Conservation (phyloP, 106 monocot genomes). For the Dioscorea zingiberensis region DNA sequence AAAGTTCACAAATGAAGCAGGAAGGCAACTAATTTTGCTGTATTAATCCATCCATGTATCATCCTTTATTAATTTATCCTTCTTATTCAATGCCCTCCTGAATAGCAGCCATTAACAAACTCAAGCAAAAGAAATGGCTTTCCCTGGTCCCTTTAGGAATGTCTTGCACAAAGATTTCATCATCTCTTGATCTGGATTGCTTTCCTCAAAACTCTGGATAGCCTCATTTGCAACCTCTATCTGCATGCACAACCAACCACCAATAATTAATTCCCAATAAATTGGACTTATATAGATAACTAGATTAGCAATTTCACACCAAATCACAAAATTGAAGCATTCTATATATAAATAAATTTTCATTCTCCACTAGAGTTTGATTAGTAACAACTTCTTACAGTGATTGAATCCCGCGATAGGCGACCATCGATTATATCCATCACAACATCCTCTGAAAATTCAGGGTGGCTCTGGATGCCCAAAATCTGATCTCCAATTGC, state of each 20-base stretch:
- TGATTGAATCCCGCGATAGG: slow-evolving; percentile 4
- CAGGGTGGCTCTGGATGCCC: slow-evolving; percentile 32
- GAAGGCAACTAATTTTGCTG: no score
- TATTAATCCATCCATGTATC: no score
- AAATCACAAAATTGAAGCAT: no score
- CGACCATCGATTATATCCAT: slow-evolving; percentile 17
- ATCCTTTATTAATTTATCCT: no score
- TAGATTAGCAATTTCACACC: no score
- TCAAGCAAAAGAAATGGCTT: not conserved
- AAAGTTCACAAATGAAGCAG: no score
- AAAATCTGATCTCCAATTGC: slow-evolving; percentile 23
- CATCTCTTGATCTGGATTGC: slow-evolving; percentile 4
- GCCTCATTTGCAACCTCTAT: slow-evolving; percentile 18
- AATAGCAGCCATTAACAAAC: no score
- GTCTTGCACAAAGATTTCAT: slow-evolving; percentile 17
- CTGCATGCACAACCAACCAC: not conserved
- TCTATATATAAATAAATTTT: no score
- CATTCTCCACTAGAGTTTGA: not conserved
- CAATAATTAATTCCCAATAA: no score
- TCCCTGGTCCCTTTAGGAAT: slow-evolving; percentile 16
- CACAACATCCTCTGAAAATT: slow-evolving; percentile 30
- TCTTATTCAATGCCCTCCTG: no score
- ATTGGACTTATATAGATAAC: no score
- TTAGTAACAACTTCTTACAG: slow-evolving; percentile 8
- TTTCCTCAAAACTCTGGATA: slow-evolving; percentile 7